Percentiles rank a stretch among this genome's conserved stretches.
These are phyloP conservation scores for Trichoderma orchidacearum DNA, from an alignment of 495 filamentous ascomycete species.

Conservation along the genomic window DNA sequence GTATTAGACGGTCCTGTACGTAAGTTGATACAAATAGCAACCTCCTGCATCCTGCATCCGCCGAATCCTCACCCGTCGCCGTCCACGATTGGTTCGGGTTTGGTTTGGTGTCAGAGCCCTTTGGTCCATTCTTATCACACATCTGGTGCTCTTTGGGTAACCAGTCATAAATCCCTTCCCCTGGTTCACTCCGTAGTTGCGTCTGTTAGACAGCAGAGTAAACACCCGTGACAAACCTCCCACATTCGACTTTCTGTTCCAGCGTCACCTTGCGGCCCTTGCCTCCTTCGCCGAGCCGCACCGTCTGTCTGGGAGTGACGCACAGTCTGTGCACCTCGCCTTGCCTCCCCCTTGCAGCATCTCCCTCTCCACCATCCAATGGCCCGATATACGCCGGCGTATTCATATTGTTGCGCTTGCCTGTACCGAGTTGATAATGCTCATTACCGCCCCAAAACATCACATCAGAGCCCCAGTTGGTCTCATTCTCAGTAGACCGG, in stretches of 20 bases:
- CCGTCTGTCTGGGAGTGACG: slow-evolving; percentile 64
- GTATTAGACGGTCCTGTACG: too few species aligned
- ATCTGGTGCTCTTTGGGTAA: too few species aligned
- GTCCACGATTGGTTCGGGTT: background rate
- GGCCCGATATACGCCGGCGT: slow-evolving; percentile 68
- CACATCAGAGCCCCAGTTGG: slow-evolving; percentile 73
- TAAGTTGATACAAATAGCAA: background rate
- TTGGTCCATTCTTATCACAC: too few species aligned
- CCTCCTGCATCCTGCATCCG: background rate
- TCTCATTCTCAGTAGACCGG: slow-evolving; percentile 42
- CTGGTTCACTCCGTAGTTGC: background rate
- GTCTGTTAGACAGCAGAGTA: slow-evolving; percentile 39
- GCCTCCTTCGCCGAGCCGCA: slow-evolving; percentile 45
- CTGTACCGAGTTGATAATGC: slow-evolving; percentile 81
- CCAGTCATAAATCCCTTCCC: too few species aligned
- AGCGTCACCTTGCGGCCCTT: slow-evolving; percentile 54
- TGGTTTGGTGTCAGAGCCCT: too few species aligned
- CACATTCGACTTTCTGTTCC: slow-evolving; percentile 84
- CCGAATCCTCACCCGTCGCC: background rate
- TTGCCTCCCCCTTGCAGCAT: slow-evolving; percentile 31
- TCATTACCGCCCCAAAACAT: slow-evolving; percentile 95
- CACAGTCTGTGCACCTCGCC: slow-evolving; percentile 66
- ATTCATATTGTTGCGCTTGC: slow-evolving; percentile 66
- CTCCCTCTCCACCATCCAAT: slow-evolving; percentile 41
- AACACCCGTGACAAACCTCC: slow-evolving; percentile 68